phyloP scores from a whole-genome alignment of 2,329 filamentous ascomycete genomes.

The Penicillium corylophilum region DNA sequence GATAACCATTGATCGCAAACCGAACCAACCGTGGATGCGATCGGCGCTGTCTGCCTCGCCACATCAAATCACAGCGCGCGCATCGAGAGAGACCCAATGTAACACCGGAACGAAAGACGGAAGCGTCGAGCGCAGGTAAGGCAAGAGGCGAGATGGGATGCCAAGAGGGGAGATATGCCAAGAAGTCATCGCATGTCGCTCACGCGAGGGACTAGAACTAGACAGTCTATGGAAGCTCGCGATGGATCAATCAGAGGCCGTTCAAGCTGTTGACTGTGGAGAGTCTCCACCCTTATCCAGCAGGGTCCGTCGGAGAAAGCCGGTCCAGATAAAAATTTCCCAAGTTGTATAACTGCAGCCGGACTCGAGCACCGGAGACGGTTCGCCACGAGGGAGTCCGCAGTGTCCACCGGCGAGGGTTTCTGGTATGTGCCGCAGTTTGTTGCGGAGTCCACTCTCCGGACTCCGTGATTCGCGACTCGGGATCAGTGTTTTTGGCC shows the following conservation, averaged over 20 bases:
- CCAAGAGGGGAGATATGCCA: not conserved
- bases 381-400: conserved; percentile 5
- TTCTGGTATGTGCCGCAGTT: conserved; percentile 1
- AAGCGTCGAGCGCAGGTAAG: conserved; percentile 7
- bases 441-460: conserved; percentile 1
- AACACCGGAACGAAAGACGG: conserved; percentile 26
- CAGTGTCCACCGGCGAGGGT: not conserved
- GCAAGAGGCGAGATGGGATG: too few relatives aligned
- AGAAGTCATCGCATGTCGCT: not conserved
- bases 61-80: conserved; percentile 8
- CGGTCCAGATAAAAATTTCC: conserved; percentile 13
- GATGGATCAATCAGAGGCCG: conserved; percentile 10
- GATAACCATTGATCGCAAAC: conserved; percentile 18
- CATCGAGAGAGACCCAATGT: conserved; percentile 20
- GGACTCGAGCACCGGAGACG: not conserved
- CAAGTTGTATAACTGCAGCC: not conserved
- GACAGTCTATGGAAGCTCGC: too few relatives aligned
- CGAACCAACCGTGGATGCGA: conserved; percentile 21
- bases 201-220: not conserved
- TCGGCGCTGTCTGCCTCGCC: conserved; percentile 15
- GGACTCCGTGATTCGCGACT: not conserved
- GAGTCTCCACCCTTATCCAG: conserved; percentile 12
- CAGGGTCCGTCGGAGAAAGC: conserved; percentile 14
- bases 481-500: not conserved
- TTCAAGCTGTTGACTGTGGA: not conserved